Evolutionary conservation across 495 filamentous ascomycete species (phyloP).

Genomic region (Darksidea phi): DNA sequence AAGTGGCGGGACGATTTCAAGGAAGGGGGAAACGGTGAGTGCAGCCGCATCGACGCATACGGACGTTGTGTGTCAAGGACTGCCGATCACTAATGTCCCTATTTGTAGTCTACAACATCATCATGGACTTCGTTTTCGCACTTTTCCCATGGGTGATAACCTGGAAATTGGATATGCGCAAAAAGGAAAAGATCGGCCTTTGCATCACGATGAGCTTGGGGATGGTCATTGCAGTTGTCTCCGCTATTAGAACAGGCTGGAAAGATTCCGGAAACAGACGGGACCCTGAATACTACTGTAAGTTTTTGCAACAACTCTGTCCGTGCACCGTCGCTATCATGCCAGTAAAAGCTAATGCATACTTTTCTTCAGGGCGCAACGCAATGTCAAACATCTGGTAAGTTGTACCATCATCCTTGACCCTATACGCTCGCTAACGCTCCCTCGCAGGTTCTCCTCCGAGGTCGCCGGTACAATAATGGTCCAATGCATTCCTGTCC

Average conservation of each 20-base stretch:
- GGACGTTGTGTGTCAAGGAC: no score
- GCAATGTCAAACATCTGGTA: constrained; percentile 20
- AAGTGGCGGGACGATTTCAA: constrained; percentile 11
- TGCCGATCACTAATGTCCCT: no score
- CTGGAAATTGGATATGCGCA: constrained; percentile 16
- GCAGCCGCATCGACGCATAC: no score
- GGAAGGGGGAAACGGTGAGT: constrained; percentile 16
- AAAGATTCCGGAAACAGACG: constrained; percentile 9
- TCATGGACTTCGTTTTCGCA: constrained; percentile 21
- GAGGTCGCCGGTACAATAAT: constrained; percentile 14
- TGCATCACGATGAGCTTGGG: constrained; percentile 18
- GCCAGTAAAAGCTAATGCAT: no score
- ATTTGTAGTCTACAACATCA: constrained; percentile 7
- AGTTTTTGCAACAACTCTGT: no score
- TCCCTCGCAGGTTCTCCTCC: neutral
- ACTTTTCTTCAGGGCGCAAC: neutral
- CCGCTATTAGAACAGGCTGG: constrained; percentile 5
- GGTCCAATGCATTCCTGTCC: constrained; percentile 20
- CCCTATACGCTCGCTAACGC: no score
- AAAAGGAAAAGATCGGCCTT: constrained; percentile 14
- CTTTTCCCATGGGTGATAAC: constrained; percentile 12
- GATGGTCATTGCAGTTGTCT: constrained; percentile 7
- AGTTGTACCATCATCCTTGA: no score
- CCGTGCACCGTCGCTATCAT: no score
- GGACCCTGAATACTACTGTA: constrained; percentile 12